Base-by-base conservation (phyloP, 2,329 filamentous ascomycete genomes). In the Neofusicoccum cordaticola region DNA sequence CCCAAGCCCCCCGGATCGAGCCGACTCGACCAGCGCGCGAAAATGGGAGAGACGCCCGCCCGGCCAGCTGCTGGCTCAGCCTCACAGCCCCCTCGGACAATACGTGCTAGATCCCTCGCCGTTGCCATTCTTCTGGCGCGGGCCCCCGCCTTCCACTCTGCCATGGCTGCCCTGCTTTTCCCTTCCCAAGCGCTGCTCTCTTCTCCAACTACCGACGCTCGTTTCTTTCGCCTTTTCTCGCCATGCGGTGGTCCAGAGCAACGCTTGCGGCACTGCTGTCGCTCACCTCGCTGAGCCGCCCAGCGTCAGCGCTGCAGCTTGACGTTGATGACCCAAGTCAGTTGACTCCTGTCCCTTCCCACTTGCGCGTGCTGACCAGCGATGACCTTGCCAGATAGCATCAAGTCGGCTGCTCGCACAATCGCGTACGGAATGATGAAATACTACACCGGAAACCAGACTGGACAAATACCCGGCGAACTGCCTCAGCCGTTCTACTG, bases 401-500 rank as follows among this genome's bases (percentile, higher is more conserved):
- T 84, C 67, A 83, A 81, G 65, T 69, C 73, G 62, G 80, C 80
- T 15, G 78, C 82, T 6, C 77, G 76, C 61, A 75, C 75, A 19
- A 72, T 82, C 58, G 80, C 81, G 4, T 77, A 75, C 67, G 78
- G 78, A 50, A 81, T 86, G 75, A 82, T 86, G 71, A 75, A 73
- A 31, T 83, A 83, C 67, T 86, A 86, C 68, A 82, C 80, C 0
- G 80, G 79, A 31, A 80, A 82, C 62, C 70, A 78, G 35, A 78
- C 81, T n/a, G 82, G 81, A 37, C 80, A 84, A 66, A 77, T 80
- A 19, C 81, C 83, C 1, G 83, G 83, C 44, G 81, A 83, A 66
- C 67, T 86, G 60, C 79, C 82, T 27, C 69, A 76, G 15, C 84
- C 84, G 17, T 84, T 84, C 69, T 85, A 83, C 73, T 86, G 83